These are phyloP conservation scores for Sporothrix variecibatus DNA, from an alignment of 2,329 filamentous ascomycete genomes.

Conservation along the genomic window DNA sequence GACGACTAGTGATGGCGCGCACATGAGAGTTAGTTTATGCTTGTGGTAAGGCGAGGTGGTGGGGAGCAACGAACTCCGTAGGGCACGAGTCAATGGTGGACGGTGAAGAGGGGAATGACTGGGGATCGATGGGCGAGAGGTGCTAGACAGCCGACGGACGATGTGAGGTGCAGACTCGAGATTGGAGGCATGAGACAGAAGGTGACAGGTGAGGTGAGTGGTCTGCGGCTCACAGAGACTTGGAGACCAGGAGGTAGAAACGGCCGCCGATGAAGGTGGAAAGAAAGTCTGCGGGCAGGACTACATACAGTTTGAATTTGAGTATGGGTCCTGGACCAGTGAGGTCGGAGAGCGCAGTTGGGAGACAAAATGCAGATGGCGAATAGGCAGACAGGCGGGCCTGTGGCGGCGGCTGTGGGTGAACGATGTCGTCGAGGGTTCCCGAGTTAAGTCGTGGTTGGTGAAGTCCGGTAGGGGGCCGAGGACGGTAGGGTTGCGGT, in stretches of 20 bases:
- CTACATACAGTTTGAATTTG: neutral
- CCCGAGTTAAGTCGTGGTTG: conserved; percentile 4
- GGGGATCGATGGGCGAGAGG: neutral
- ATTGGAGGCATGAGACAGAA: neutral
- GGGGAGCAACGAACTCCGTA: neutral
- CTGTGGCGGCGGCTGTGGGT: neutral
- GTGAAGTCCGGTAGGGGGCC: conserved; percentile 14
- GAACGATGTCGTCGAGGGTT: neutral
- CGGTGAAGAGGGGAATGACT: neutral
- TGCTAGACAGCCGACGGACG: neutral
- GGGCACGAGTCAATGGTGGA: neutral
- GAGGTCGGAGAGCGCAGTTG: neutral
- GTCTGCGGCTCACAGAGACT: neutral
- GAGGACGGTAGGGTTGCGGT: conserved; percentile 5
- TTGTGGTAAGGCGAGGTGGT: neutral
- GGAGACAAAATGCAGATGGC: neutral
- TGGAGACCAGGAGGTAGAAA: no score
- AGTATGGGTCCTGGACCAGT: neutral
- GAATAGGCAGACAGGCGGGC: neutral
- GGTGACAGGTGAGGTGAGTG: conserved; percentile 1
- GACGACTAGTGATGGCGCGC: conserved; percentile 6
- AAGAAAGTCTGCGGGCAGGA: neutral
- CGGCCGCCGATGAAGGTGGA: neutral
- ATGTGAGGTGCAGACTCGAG: neutral
- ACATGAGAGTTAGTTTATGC: conserved; percentile 11